Percentiles rank a stretch among this genome's conserved stretches.
These are phyloP conservation scores for Neurospora cerealis DNA, from an alignment of 495 filamentous ascomycete species.

Conservation along the genomic window DNA sequence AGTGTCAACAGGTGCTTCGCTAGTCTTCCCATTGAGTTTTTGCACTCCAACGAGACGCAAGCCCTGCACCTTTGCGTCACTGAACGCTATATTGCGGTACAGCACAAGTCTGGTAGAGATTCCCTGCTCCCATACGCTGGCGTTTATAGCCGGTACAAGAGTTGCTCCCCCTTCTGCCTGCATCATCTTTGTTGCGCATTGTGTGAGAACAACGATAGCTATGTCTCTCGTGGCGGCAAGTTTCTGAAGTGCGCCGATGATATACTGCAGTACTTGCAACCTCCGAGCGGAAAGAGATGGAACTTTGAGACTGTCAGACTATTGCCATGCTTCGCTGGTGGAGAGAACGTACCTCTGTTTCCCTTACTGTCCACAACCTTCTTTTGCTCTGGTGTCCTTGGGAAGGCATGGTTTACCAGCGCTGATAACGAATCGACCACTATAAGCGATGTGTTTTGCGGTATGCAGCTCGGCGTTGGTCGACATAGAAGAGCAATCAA, in stretches of 20 bases:
- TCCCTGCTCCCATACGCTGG: conserved; percentile 59
- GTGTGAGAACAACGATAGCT: conserved; percentile 59
- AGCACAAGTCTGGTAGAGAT: conserved; percentile 58
- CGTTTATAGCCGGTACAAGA: conserved; percentile 60
- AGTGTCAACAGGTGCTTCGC: conserved; percentile 13
- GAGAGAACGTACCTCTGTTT: conserved; percentile 12
- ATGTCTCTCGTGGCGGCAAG: conserved; percentile 59
- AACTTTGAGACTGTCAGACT: conserved; percentile 13
- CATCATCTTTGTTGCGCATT: conserved; percentile 63
- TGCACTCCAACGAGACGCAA: conserved; percentile 34
- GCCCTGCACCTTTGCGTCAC: conserved; percentile 15
- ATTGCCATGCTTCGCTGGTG: not conserved
- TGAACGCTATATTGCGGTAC: conserved; percentile 52
- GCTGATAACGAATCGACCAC: conserved; percentile 69
- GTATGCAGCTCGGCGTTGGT: conserved; percentile 50
- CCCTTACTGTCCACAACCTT: conserved; percentile 10
- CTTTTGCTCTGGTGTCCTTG: conserved; percentile 25
- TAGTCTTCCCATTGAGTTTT: conserved; percentile 32
- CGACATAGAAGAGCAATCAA: conserved; percentile 61
- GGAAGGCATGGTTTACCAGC: conserved; percentile 65
- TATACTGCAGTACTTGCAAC: conserved; percentile 34
- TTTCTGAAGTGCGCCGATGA: conserved; percentile 45
- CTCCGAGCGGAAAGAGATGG: conserved; percentile 26
- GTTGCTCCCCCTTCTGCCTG: conserved; percentile 46
- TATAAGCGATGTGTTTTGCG: conserved; percentile 50